A percentile compares a stretch with the other conserved stretches of the same genome.
Evolutionary conservation across 2,329 filamentous ascomycete species (phyloP).

Genomic region (Boeremia lycopersici): DNA sequence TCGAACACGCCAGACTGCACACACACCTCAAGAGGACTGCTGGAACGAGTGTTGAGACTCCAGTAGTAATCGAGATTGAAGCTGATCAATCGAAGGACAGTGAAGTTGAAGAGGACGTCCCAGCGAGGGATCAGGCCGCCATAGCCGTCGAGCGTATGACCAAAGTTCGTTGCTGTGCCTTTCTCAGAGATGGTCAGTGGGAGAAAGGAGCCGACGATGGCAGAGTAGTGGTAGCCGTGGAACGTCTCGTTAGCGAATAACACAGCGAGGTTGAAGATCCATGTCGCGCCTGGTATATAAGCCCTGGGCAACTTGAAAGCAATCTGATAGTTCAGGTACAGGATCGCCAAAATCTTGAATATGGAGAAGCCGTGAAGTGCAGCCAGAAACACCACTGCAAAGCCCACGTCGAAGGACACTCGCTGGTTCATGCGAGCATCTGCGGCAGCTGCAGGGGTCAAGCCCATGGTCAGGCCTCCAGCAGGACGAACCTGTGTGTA

Average conservation of each 20-base stretch:
- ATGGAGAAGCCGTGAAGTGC: conserved; percentile 85
- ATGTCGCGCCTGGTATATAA: conserved; percentile 77
- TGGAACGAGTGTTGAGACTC: conserved; percentile 70
- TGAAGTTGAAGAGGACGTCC: conserved; percentile 98
- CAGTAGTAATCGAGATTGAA: conserved; percentile 98
- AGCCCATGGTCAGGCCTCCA: conserved; percentile 47
- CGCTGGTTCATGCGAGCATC: conserved; percentile 66
- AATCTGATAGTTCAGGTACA: conserved; percentile 81
- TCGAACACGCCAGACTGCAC: background rate
- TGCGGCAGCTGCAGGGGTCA: conserved; percentile 56
- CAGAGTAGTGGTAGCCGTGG: conserved; percentile 74
- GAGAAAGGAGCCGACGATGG: conserved; percentile 62
- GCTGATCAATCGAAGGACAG: conserved; percentile 87
- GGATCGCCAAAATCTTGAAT: conserved; percentile 79
- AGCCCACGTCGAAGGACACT: conserved; percentile 79
- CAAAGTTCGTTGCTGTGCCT: conserved; percentile 63
- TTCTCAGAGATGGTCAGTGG: conserved; percentile 51
- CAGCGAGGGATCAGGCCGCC: conserved; percentile 86
- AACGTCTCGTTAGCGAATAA: conserved; percentile 90
- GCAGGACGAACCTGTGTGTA: conserved; percentile 51
- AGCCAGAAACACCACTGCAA: conserved; percentile 78
- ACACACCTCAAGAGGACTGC: conserved; percentile 80
- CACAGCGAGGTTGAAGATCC: conserved; percentile 85
- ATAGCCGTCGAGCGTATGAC: conserved; percentile 74
- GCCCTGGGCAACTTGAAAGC: conserved; percentile 72